These are phyloP conservation scores for Quercus robur DNA, from an alignment of 306 rosid genomes.

Conservation along the genomic window DNA sequence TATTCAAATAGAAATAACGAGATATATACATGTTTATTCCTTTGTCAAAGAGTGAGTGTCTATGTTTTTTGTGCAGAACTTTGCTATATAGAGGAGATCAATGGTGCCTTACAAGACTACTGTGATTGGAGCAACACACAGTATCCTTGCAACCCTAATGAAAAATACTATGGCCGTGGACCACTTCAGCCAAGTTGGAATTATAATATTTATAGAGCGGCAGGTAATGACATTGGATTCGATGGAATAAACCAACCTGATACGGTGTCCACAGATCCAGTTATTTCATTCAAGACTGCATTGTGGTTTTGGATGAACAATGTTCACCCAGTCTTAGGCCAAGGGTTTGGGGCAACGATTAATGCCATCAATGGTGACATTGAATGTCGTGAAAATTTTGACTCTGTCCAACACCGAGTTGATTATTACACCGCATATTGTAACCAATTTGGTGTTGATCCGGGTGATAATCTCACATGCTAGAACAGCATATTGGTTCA, in stretches of 20 bases:
- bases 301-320: conserved; percentile 74
- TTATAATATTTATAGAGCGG: conserved; percentile 66
- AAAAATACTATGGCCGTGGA: conserved; percentile 73
- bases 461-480: conserved; percentile 67
- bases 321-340: conserved; percentile 50
- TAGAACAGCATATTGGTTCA: conserved; percentile 2
- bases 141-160: conserved; percentile 59
- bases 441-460: conserved; percentile 53
- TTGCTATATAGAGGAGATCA: conserved; percentile 80
- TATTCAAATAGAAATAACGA: too few species aligned
- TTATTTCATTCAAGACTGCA: conserved; percentile 66
- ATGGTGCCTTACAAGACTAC: conserved; percentile 65
- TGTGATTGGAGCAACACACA: conserved; percentile 55
- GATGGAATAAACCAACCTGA: conserved; percentile 69
- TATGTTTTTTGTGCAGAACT: conserved; percentile 36
- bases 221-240: conserved; percentile 48
- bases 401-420: conserved; percentile 42
- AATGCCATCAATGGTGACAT: conserved; percentile 75
- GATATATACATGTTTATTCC: too few species aligned
- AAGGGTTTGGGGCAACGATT: conserved; percentile 83
- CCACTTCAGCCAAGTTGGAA: conserved; percentile 85
- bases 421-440: conserved; percentile 59
- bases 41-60: too few species aligned
- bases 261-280: conserved; percentile 49
- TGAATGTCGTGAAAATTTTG: conserved; percentile 50